phyloP scores from a whole-genome alignment of 2,329 filamentous ascomycete genomes.

The Penicillium hordei region DNA sequence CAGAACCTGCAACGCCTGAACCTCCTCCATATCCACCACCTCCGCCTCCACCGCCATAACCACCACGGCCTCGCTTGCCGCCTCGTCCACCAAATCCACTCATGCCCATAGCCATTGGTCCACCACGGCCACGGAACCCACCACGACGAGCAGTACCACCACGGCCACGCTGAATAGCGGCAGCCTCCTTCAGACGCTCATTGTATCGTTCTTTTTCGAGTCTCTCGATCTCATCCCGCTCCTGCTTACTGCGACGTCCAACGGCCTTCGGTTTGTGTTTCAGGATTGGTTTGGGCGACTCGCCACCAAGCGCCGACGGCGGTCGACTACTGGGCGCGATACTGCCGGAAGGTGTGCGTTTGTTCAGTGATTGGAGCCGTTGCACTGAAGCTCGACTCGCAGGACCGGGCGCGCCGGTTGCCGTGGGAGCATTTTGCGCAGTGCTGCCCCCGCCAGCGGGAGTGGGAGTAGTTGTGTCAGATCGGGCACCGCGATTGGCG shows the following conservation, averaged over 20 bases:
- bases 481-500: slow-evolving; percentile 5
- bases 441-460: slow-evolving; percentile 11
- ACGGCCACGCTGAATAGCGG: slow-evolving; percentile 39
- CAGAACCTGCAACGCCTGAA: slow-evolving; percentile 28
- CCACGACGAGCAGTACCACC: slow-evolving; percentile 34
- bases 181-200: slow-evolving; percentile 42
- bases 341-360: slow-evolving; percentile 38
- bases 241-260: slow-evolving; percentile 46
- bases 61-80: slow-evolving; percentile 23
- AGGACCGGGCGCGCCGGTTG: slow-evolving; percentile 16
- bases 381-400: slow-evolving; percentile 39
- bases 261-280: slow-evolving; percentile 47
- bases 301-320: slow-evolving; percentile 23
- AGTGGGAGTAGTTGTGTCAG: slow-evolving; percentile 18
- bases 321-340: slow-evolving; percentile 33
- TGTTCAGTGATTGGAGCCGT: slow-evolving; percentile 46
- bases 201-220: slow-evolving; percentile 43
- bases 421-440: slow-evolving; percentile 16
- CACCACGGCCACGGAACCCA: slow-evolving; percentile 34
- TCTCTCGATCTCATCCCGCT: slow-evolving; percentile 46
- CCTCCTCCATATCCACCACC: slow-evolving; percentile 31
- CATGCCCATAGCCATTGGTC: slow-evolving; percentile 26
- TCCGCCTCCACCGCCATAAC: slow-evolving; percentile 24
- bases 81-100: slow-evolving; percentile 30
- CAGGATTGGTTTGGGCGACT: slow-evolving; percentile 39